Conservation (phyloP, 2,329 filamentous ascomycete genomes). For the Diplocarpon mali region DNA sequence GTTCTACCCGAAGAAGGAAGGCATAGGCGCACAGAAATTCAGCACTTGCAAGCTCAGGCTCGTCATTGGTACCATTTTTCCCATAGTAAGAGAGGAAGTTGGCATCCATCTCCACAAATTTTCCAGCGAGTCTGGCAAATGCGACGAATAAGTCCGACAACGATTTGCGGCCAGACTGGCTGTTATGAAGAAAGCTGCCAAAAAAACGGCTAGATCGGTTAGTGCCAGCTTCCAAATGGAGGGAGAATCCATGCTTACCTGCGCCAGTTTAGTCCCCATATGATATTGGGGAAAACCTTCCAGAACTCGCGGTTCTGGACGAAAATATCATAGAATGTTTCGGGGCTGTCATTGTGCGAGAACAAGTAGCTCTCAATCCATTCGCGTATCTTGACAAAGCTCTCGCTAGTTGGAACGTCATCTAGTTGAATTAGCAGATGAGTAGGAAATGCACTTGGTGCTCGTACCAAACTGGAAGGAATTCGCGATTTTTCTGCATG, state of each 20-base stretch:
- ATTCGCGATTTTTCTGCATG: slow-evolving; percentile 21
- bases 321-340: slow-evolving; percentile 33
- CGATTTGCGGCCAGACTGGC: slow-evolving; percentile 14
- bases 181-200: slow-evolving; percentile 23
- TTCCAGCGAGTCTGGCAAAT: slow-evolving; percentile 38
- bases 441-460: slow-evolving; percentile 18
- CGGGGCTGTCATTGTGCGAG: slow-evolving; percentile 23
- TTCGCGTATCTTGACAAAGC: slow-evolving; percentile 33
- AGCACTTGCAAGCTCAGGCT: slow-evolving; percentile 33
- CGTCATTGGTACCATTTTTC: slow-evolving; percentile 23
- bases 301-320: slow-evolving; percentile 39
- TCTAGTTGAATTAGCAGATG: slow-evolving; percentile 29
- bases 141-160: slow-evolving; percentile 24
- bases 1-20: slow-evolving; percentile 29
- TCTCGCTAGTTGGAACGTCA: slow-evolving; percentile 32
- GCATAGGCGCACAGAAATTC: slow-evolving; percentile 37
- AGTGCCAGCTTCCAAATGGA: slow-evolving; percentile 5
- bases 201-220: slow-evolving; percentile 23
- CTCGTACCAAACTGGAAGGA: slow-evolving; percentile 31
- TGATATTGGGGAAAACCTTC: slow-evolving; percentile 39
- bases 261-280: slow-evolving; percentile 31
- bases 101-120: slow-evolving; percentile 41
- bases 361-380: slow-evolving; percentile 44
- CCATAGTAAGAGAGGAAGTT: slow-evolving; percentile 25
- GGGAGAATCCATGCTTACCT: slow-evolving; percentile 30